Conservation (phyloP, 1,139 yeast genomes). For the Diutina ranongensis region DNA sequence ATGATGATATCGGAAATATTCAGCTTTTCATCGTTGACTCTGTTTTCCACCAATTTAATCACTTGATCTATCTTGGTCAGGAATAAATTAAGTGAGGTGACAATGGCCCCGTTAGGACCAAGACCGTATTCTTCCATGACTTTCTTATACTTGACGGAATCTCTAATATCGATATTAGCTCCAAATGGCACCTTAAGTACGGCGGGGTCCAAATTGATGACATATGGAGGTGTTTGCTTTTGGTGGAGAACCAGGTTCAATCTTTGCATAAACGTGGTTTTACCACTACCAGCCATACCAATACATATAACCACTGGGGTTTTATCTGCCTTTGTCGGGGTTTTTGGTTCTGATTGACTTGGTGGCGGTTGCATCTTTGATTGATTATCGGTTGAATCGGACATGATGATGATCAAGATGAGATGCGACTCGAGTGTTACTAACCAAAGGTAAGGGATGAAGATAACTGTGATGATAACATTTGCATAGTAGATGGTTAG, state of each 20-base stretch:
- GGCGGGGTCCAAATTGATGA: conserved; percentile 92
- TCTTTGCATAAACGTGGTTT: conserved; percentile 96
- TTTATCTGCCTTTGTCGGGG: neutral
- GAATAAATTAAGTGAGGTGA: conserved; percentile 84
- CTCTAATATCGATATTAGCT: conserved; percentile 91
- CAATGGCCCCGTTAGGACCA: conserved; percentile 98
- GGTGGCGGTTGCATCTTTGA: neutral
- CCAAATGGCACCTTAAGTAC: conserved; percentile 87
- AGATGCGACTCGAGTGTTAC: too few species aligned
- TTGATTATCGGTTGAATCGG: neutral
- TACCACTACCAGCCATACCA: conserved; percentile 98
- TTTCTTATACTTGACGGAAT: conserved; percentile 88
- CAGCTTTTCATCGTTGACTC: conserved; percentile 32
- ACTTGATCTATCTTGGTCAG: conserved; percentile 96
- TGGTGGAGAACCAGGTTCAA: conserved; percentile 79
- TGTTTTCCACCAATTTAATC: conserved; percentile 70
- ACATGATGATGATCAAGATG: neutral
- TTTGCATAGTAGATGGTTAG: too few species aligned
- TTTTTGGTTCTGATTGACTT: neutral
- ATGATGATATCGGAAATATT: conserved; percentile 62
- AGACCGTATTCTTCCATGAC: conserved; percentile 88
- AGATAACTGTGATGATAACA: too few species aligned
- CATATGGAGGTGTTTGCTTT: conserved; percentile 68
- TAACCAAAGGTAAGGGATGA: neutral
- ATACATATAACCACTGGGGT: conserved; percentile 20